phyloP scores from a whole-genome alignment of 1,284 basidiomycete species.

The Naganishia cerealis region DNA sequence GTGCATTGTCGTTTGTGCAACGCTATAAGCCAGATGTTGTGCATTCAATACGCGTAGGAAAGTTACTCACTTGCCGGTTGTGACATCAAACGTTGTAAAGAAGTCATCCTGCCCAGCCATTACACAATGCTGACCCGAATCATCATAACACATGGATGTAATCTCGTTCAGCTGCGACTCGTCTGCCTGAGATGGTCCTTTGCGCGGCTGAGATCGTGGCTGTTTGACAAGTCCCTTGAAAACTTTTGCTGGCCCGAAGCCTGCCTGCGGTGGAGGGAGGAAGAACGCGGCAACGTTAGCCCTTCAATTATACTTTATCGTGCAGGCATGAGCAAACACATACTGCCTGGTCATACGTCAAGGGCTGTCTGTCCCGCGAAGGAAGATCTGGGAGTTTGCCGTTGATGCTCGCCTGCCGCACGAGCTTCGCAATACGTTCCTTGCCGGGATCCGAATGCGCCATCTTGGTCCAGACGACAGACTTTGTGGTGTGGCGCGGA shows the following conservation, averaged over 20 bases:
- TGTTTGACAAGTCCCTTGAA: slow-evolving; percentile 75
- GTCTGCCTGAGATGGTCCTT: slow-evolving; percentile 2
- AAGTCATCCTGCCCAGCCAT: slow-evolving; percentile 92
- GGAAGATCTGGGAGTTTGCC: slow-evolving; percentile 27
- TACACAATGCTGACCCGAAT: slow-evolving; percentile 78
- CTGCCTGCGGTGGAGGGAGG: not conserved
- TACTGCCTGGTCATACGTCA: slow-evolving; percentile 22
- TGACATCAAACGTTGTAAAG: slow-evolving; percentile 83
- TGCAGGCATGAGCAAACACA: not conserved
- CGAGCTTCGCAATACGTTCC: slow-evolving; percentile 9
- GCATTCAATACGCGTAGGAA: not conserved
- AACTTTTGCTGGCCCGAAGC: slow-evolving; percentile 69
- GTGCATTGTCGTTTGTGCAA: slow-evolving; percentile 39
- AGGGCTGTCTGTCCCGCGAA: slow-evolving; percentile 20
- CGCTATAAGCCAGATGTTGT: not conserved
- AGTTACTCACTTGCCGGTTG: slow-evolving; percentile 82
- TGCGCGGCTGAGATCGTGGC: slow-evolving; percentile 56
- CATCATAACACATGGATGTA: slow-evolving; percentile 86
- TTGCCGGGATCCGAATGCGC: slow-evolving; percentile 18
- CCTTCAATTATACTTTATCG: not conserved
- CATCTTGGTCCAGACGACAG: not conserved
- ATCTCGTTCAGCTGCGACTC: slow-evolving; percentile 54
- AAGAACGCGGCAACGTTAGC: not conserved
- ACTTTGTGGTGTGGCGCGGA: not conserved
- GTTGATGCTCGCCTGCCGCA: slow-evolving; percentile 5